phyloP scores from a whole-genome alignment of 2,329 filamentous ascomycete genomes.

The Triangularia setosa region DNA sequence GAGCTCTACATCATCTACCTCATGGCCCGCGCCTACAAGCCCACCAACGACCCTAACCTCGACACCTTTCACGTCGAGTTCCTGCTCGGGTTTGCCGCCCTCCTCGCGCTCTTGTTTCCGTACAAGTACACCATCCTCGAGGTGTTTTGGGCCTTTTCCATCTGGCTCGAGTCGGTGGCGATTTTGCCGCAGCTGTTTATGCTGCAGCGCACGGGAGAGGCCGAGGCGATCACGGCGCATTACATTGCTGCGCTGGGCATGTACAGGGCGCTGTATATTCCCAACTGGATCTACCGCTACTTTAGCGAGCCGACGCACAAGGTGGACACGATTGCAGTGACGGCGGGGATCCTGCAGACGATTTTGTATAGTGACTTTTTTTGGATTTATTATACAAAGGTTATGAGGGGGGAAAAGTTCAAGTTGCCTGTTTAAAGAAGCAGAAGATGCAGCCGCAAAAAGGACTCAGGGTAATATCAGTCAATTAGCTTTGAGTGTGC shows the following conservation, averaged over 20 bases:
- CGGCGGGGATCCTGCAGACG: conserved; percentile 90
- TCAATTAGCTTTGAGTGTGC: not conserved
- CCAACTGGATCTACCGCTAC: conserved; percentile 96
- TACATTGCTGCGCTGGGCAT: conserved; percentile 91
- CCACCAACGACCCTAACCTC: conserved; percentile 92
- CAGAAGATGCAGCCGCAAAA: too few species aligned
- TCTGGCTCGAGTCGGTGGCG: conserved; percentile 95
- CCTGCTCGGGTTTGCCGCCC: conserved; percentile 73
- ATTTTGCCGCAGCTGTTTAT: conserved; percentile 98
- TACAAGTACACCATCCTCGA: conserved; percentile 79
- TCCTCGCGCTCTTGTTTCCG: conserved; percentile 78
- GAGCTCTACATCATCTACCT: conserved; percentile 95
- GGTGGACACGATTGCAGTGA: conserved; percentile 78
- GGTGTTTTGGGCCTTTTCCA: conserved; percentile 95
- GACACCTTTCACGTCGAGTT: conserved; percentile 98
- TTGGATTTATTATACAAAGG: conserved; percentile 99
- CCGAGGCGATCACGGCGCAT: conserved; percentile 98
- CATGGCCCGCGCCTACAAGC: conserved; percentile 97
- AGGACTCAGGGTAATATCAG: not conserved
- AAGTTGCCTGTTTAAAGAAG: conserved; percentile 70
- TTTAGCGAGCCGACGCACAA: conserved; percentile 67
- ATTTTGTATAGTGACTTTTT: conserved; percentile 98
- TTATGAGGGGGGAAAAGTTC: conserved; percentile 84
- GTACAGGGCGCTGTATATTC: conserved; percentile 94
- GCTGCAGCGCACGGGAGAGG: conserved; percentile 94